Conservation (phyloP, 2,329 filamentous ascomycete species). For the Zopfia rhizophila region DNA sequence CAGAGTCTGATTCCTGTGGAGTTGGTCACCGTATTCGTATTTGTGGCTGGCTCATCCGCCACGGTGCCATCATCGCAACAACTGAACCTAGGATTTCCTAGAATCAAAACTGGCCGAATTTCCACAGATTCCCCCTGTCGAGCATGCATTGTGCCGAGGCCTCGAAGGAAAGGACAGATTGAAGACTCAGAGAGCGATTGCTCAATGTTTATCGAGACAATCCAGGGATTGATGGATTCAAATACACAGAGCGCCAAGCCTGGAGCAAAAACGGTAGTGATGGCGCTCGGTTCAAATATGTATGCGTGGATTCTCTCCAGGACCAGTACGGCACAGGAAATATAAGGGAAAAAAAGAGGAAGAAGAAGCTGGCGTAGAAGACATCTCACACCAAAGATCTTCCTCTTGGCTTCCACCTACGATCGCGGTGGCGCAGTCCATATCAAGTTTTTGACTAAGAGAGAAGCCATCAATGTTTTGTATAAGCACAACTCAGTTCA, state of each 20-base stretch:
- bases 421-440: conserved; percentile 48
- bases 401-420: conserved; percentile 41
- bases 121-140: conserved; percentile 41
- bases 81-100: conserved; percentile 32
- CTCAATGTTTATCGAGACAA: conserved; percentile 42
- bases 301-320: conserved; percentile 46
- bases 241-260: conserved; percentile 44
- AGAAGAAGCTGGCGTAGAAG: conserved; percentile 11
- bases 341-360: conserved; percentile 29
- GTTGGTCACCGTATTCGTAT: conserved; percentile 46
- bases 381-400: conserved; percentile 13
- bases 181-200: conserved; percentile 41
- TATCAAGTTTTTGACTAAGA: conserved; percentile 47
- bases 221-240: conserved; percentile 47
- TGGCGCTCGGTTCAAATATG: conserved; percentile 44
- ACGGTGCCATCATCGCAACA: conserved; percentile 43
- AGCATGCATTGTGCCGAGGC: conserved; percentile 38
- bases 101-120: conserved; percentile 37
- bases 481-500: conserved; percentile 51
- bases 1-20: conserved; percentile 41
- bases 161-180: conserved; percentile 40
- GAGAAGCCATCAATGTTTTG: conserved; percentile 46
- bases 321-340: conserved; percentile 40
- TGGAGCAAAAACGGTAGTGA: conserved; percentile 40
- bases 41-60: conserved; percentile 40